These are phyloP conservation scores for Trichopus zeylanicus DNA, from an alignment of 116 monocot genomes.

Conservation along the genomic window DNA sequence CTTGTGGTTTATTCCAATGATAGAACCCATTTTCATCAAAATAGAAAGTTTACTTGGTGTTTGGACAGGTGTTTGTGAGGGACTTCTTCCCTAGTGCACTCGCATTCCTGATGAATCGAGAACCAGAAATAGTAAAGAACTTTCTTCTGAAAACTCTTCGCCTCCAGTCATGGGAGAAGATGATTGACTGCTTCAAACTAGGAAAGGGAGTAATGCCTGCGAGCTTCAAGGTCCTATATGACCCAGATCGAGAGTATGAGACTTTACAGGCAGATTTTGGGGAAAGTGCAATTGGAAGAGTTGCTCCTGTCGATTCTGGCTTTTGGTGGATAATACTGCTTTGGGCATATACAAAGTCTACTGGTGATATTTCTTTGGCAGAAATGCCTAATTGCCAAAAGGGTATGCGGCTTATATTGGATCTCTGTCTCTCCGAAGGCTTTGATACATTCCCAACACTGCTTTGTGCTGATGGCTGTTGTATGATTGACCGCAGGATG, in stretches of 20 bases:
- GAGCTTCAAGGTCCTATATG: constrained; percentile 61
- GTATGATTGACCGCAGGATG: constrained; percentile 84
- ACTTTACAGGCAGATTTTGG: constrained; percentile 56
- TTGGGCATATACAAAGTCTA: constrained; percentile 53
- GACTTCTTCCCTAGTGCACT: constrained; percentile 71
- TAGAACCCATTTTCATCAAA: neutral
- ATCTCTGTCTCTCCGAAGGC: constrained; percentile 66
- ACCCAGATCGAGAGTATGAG: constrained; percentile 20
- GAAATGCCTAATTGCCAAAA: constrained; percentile 56
- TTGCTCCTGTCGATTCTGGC: constrained; percentile 72
- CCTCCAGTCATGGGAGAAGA: constrained; percentile 63
- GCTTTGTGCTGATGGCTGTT: constrained; percentile 72
- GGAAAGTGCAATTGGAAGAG: constrained; percentile 65
- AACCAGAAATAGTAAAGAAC: constrained; percentile 63
- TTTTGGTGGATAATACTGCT: constrained; percentile 88
- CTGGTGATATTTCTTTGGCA: constrained; percentile 46
- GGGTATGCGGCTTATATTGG: constrained; percentile 57
- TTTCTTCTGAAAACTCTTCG: constrained; percentile 57
- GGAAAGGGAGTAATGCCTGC: constrained; percentile 80
- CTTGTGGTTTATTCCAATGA: too few species aligned
- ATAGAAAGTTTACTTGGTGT: neutral
- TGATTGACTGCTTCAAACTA: constrained; percentile 52
- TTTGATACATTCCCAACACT: constrained; percentile 76
- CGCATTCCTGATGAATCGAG: constrained; percentile 57
- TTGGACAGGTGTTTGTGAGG: constrained; percentile 58